These are phyloP conservation scores for Raphanus hybrid DNA, from an alignment of 441 rosid genomes.

Conservation along the genomic window DNA sequence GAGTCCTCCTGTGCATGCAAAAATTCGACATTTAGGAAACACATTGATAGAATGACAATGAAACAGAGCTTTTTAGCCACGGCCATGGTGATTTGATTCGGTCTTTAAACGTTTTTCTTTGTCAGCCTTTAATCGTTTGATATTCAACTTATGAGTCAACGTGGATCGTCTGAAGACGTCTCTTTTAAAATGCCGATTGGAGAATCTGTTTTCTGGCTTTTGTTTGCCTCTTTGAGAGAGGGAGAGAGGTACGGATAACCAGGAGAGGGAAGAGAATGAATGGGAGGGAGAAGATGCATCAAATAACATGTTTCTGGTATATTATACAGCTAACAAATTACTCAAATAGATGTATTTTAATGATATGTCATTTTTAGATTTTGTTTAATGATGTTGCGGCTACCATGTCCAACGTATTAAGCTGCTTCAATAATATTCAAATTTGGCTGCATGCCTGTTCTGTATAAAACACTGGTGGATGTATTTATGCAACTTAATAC, in stretches of 20 bases:
- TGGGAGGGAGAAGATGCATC: constrained; percentile 21
- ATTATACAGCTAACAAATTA: neutral
- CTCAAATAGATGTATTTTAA: neutral
- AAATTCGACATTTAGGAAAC: constrained; percentile 16
- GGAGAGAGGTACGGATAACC: constrained; percentile 21
- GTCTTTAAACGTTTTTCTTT: neutral
- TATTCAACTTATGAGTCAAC: neutral
- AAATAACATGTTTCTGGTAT: constrained; percentile 10
- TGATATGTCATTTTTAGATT: neutral
- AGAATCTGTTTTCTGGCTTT: constrained; percentile 6
- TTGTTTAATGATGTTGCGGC: constrained; percentile 11
- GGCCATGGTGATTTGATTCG: neutral
- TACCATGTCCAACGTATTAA: constrained; percentile 40
- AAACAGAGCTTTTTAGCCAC: constrained; percentile 36
- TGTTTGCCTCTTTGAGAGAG: constrained; percentile 9
- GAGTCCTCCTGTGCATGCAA: constrained; percentile 15
- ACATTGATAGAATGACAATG: constrained; percentile 17
- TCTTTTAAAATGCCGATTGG: neutral
- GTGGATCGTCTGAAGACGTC: constrained; percentile 1
- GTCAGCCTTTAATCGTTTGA: neutral
- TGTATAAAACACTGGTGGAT: constrained; percentile 4
- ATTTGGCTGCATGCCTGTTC: constrained; percentile 37
- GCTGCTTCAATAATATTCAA: constrained; percentile 23
- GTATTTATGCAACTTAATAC: neutral
- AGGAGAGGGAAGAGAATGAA: constrained; percentile 17